These are phyloP conservation scores for Boletus vermiculosoides DNA, from an alignment of 768 basidiomycete species.

Conservation along the genomic window DNA sequence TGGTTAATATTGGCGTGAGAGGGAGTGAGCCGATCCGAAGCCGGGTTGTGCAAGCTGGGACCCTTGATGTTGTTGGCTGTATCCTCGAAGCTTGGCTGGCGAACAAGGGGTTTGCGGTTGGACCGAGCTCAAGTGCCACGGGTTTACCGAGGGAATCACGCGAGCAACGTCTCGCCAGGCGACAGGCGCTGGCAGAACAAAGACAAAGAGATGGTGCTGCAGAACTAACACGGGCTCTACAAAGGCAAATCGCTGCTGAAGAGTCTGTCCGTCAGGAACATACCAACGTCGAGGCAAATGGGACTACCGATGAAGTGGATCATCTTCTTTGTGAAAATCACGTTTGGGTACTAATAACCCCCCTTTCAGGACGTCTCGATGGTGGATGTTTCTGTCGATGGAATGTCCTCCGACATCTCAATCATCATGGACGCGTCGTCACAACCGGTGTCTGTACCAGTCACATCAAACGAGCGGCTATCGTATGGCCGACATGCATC, in stretches of 20 bases:
- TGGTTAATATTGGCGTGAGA: constrained; percentile 95
- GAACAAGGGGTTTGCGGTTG: constrained; percentile 83
- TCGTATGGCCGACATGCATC: constrained; percentile 22
- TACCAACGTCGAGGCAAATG: constrained; percentile 4
- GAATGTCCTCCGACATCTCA: constrained; percentile 20
- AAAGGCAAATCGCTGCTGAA: constrained; percentile 45
- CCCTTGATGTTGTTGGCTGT: constrained; percentile 89
- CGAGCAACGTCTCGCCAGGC: constrained; percentile 66
- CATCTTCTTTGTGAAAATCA: background rate
- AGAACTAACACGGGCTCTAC: constrained; percentile 56
- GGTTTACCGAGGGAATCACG: constrained; percentile 72
- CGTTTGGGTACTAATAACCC: constrained; percentile 7
- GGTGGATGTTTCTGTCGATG: constrained; percentile 25
- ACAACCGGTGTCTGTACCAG: constrained; percentile 14
- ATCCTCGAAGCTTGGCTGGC: constrained; percentile 93
- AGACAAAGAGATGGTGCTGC: constrained; percentile 55
- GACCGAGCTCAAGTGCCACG: constrained; percentile 73
- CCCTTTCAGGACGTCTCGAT: constrained; percentile 35
- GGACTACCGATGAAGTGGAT: constrained; percentile 27
- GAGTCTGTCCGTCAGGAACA: constrained; percentile 23
- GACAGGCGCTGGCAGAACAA: constrained; percentile 53
- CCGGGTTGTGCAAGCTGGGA: constrained; percentile 92
- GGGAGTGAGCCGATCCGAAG: constrained; percentile 91
- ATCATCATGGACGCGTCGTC: constrained; percentile 23
- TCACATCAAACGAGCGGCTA: constrained; percentile 22